Evolutionary conservation across 495 filamentous ascomycete genomes (phyloP), one percentile per base, ranked within the genome.

Genomic region (Xylaria telfairii): DNA sequence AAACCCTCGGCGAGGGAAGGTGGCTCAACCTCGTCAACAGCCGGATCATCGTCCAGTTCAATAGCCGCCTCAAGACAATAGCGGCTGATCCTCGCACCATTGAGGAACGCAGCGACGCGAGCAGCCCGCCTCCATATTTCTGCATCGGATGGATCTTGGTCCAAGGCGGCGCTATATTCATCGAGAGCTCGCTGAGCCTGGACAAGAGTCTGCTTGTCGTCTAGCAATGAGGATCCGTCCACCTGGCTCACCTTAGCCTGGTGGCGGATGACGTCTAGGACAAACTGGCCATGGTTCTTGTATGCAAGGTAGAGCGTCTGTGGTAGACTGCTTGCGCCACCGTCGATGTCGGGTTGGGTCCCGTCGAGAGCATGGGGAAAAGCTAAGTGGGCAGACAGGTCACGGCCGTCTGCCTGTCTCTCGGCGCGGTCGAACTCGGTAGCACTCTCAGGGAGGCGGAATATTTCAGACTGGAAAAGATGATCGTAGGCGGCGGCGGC

Each of bases 211-310:
- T 81, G 78, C 42, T 80, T 49, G 21, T 86, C 78, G 34, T 81
- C 70, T 1, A 87, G 80, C 8, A 79, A 68, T 0, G 78, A 73
- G 41, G 80, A 64, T 2, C 78, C 68, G 5, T 75, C 70, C 2
- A 69, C 62, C 9, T 76, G 71, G 26, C 77, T 72, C 9, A 82
- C 77, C 41, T 88, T 89, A 24, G 78, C 68, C 39, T 77, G 75
- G 65, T 83, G 73, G 62, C 80, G 84, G 26, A 97, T 83, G 63
- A 87, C 84, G 73, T 99, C 96, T 32, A 99, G 84, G 28, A 90
- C 80, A 77, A 94, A 98, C 75, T 97, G 91, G 62, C 94, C 96
- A 81, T 95, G 90, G 77, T 98, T 98, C 76, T 99, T 99, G 84
- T 94, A 93, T 4, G 95, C 90, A 8, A 99, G 87, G 73, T 96